Evolutionary conservation across 1,284 basidiomycete genomes (phyloP), one percentile per base, ranked within the genome.

Genomic region (Entoloma clypeatum): DNA sequence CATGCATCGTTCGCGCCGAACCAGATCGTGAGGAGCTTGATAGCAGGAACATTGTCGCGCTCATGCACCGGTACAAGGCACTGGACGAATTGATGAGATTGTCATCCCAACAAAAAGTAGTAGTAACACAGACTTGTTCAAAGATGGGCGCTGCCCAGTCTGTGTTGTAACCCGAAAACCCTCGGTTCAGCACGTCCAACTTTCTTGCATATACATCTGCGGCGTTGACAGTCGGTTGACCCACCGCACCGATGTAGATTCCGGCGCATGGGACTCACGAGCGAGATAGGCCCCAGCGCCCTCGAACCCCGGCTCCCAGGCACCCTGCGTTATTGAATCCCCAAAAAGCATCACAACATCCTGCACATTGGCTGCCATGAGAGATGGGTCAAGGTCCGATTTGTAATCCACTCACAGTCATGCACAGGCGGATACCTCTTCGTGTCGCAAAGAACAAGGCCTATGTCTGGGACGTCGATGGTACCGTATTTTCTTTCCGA

Each of bases 1-100:
- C 74, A 74, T 10, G 88, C 74, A 57, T 92, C 92, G 61, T 94
- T 94, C 7, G 89, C 88, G 36, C 91, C 92, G 51, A 87, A 89
- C 91, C 90, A 95, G 56, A 95, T 82, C 8, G 78, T 79, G 45
- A 94, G 67, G 14, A 94, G 62, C 34, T 76, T 77, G 32, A 92
- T 73, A 47, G 75, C 79, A n/a, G 75, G 77, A 32, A 68, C 68
- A 33, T 71, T 64, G 31, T 62, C 57, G 38, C 71, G 69, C 38
- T 74, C 67, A n/a, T 69, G 55, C 49, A 67, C 66, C 41, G 71
- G 75, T 16, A 78, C 77, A 49, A 86, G 68, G 46, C 69, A 65
- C 81, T 85, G 24, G 10, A 29, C 27, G n/a, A 28, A 21, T 29
- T 33, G 17, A 3, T 28, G 30, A 34, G 40, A 22, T 23, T 19